Conservation (phyloP, 225 moss, liverwort and hornwort genomes). For the Pleurozium schreberi region DNA sequence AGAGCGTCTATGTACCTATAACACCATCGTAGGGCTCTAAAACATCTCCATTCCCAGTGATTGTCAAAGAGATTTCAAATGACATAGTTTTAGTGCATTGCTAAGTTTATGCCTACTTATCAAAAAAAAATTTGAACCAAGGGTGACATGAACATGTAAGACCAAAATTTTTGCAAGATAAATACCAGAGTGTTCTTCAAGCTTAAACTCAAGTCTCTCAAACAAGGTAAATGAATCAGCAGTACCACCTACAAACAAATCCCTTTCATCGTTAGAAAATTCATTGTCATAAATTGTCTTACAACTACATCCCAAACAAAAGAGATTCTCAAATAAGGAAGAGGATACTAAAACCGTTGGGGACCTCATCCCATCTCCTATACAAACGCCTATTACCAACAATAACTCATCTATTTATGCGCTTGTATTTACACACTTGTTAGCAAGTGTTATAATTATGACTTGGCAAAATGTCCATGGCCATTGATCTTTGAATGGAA, state of each 20-base stretch:
- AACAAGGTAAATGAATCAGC: slow-evolving; percentile 92
- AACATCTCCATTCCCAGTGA: slow-evolving; percentile 87
- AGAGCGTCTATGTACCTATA: slow-evolving; percentile 33
- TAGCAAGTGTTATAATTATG: neutral
- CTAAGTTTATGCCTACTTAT: neutral
- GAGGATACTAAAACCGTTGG: neutral
- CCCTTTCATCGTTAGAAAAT: neutral
- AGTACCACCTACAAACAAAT: slow-evolving; percentile 60
- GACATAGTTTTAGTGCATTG: neutral
- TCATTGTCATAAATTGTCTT: neutral
- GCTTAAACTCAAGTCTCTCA: slow-evolving; percentile 84
- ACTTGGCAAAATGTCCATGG: neutral
- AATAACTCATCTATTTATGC: neutral
- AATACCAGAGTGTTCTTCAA: slow-evolving; percentile 91
- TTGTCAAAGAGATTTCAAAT: slow-evolving; percentile 73
- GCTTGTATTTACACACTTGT: too few relatives aligned
- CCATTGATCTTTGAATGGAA: neutral
- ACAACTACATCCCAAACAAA: neutral
- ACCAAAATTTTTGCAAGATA: neutral
- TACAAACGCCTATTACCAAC: neutral
- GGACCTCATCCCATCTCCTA: neutral
- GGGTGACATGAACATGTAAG: neutral
- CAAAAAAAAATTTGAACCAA: neutral
- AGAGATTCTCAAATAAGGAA: neutral
- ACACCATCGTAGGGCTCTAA: slow-evolving; percentile 85